Evolutionary conservation across 2,329 filamentous ascomycete genomes (phyloP).

Genomic region (Talaromyces atroroseus): DNA sequence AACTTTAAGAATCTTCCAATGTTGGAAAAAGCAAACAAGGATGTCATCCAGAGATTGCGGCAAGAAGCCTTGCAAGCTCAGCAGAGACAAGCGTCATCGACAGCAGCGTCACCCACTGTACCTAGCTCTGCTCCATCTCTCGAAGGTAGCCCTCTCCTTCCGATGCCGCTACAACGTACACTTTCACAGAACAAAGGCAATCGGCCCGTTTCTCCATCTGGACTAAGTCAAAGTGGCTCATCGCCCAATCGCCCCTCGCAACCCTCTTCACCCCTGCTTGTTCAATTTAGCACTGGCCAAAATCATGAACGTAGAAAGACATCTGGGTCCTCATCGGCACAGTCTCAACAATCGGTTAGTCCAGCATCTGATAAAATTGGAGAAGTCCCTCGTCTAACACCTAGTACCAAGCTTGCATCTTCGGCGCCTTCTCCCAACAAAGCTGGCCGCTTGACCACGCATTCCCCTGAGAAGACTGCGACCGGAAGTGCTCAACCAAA

Average conservation of each 20-base stretch:
- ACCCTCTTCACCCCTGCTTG: constrained; percentile 83
- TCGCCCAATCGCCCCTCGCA: constrained; percentile 81
- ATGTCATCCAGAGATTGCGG: constrained; percentile 92
- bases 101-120: constrained; percentile 23
- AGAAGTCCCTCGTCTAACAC: constrained; percentile 61
- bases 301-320: constrained; percentile 82
- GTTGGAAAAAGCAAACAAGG: constrained; percentile 96
- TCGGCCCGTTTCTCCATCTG: constrained; percentile 80
- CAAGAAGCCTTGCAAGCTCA: constrained; percentile 78
- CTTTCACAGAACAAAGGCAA: constrained; percentile 78
- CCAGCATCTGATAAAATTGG: constrained; percentile 67
- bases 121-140: constrained; percentile 60
- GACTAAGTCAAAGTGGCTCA: constrained; percentile 70
- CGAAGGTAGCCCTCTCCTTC: constrained; percentile 78
- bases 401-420: constrained; percentile 47
- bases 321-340: constrained; percentile 78
- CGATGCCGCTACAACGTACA: constrained; percentile 73
- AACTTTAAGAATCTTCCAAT: constrained; percentile 96
- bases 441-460: constrained; percentile 31
- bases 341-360: constrained; percentile 70
- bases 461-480: constrained; percentile 57
- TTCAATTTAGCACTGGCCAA: constrained; percentile 86
- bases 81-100: constrained; percentile 42
- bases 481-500: constrained; percentile 50
- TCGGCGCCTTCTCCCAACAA: constrained; percentile 52